These are phyloP conservation scores for Phlyctochytrium bullatum DNA, from an alignment of 192 early-diverging fungal species.

Conservation along the genomic window DNA sequence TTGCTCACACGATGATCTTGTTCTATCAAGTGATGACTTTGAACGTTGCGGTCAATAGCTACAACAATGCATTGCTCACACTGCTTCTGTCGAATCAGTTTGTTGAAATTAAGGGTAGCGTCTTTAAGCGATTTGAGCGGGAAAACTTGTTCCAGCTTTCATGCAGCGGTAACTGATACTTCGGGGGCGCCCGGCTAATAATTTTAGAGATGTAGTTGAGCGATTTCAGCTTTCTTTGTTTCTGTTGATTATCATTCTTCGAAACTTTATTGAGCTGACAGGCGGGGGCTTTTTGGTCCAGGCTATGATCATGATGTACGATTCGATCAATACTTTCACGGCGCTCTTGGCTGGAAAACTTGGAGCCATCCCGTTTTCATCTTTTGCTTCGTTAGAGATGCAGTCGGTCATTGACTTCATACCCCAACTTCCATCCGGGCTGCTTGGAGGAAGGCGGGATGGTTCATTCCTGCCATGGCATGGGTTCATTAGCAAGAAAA, in stretches of 20 bases:
- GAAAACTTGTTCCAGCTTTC: conserved; percentile 95
- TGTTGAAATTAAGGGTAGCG: conserved; percentile 95
- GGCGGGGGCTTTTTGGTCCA: conserved; percentile 31
- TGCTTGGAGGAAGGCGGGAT: no score
- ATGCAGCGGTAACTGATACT: no score
- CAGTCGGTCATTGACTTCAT: background rate
- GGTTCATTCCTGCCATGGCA: no score
- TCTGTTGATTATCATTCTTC: conserved; percentile 83
- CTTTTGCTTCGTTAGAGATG: background rate
- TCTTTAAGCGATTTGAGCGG: conserved; percentile 95
- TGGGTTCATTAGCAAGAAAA: no score
- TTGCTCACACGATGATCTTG: conserved; percentile 84
- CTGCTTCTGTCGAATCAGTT: conserved; percentile 95
- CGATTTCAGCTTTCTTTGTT: conserved; percentile 89
- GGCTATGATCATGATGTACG: conserved; percentile 15
- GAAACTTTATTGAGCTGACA: conserved; percentile 84
- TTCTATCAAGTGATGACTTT: conserved; percentile 96
- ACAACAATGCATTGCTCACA: conserved; percentile 91
- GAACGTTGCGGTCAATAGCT: conserved; percentile 95
- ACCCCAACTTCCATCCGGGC: background rate
- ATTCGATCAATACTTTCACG: background rate
- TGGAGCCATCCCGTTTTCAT: conserved; percentile 52
- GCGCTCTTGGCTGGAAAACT: conserved; percentile 19
- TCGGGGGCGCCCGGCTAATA: no score
- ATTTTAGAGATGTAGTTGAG: conserved; percentile 97